Evolutionary conservation across 2,329 filamentous ascomycete species (phyloP).

Genomic region (Tolypocladium ovalisporum): DNA sequence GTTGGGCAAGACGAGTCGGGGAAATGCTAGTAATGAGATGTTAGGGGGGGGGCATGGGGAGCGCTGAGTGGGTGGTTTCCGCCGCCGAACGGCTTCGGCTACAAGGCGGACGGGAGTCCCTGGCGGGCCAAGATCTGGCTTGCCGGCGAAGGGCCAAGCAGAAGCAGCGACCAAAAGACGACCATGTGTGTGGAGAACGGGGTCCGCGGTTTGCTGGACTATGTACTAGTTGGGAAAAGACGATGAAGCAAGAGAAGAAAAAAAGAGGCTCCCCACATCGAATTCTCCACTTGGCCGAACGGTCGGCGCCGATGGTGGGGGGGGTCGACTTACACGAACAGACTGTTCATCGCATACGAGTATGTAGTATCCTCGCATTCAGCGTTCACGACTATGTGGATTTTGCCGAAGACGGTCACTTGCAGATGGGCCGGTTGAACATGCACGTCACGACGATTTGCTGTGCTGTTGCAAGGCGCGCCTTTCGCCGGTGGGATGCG

Average conservation of each 20-base stretch:
- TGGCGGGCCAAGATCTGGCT: not conserved
- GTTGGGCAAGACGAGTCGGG: not conserved
- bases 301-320: not conserved
- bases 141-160: not conserved
- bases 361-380: no score
- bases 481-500: not conserved
- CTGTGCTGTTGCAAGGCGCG: not conserved
- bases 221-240: not conserved
- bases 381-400: not conserved
- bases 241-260: not conserved
- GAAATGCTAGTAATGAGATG: not conserved
- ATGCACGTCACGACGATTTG: not conserved
- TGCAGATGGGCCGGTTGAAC: no score
- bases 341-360: not conserved
- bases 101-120: not conserved
- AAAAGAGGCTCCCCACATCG: not conserved
- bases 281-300: not conserved
- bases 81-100: no score
- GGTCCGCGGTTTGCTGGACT: not conserved
- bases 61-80: no score
- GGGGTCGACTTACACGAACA: not conserved
- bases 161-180: not conserved
- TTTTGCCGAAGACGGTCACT: not conserved
- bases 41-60: no score
- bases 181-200: not conserved